phyloP scores from a whole-genome alignment of 805 yeast species.

The Yarrowia deformans region DNA sequence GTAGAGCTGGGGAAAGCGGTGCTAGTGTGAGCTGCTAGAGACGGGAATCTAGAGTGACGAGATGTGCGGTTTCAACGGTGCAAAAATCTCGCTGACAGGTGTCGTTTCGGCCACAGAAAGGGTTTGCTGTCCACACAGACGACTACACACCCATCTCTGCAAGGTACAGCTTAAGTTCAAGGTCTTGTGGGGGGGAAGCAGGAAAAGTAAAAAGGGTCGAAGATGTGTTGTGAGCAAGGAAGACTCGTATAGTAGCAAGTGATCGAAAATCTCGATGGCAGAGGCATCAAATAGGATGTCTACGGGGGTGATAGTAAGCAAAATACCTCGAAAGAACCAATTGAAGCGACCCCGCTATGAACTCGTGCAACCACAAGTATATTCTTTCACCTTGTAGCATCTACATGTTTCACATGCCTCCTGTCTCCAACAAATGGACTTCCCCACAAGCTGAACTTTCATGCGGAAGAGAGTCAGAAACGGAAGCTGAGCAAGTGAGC shows the following conservation, averaged over 20 bases:
- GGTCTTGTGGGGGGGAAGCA: slow-evolving; percentile 11
- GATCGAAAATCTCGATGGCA: not conserved
- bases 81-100: not conserved
- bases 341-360: not conserved
- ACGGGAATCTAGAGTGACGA: not conserved
- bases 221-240: not conserved
- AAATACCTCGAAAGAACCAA: not conserved
- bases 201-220: not conserved
- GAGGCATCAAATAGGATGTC: too few species aligned
- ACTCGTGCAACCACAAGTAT: too few species aligned
- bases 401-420: slow-evolving; percentile 23
- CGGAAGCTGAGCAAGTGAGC: slow-evolving; percentile 4
- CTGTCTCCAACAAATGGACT: slow-evolving; percentile 10
- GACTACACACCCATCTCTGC: not conserved
- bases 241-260: not conserved
- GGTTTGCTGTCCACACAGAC: not conserved
- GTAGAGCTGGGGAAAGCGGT: not conserved
- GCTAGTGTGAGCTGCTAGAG: not conserved
- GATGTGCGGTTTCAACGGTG: not conserved
- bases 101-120: not conserved
- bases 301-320: too few species aligned
- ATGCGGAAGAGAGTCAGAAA: not conserved
- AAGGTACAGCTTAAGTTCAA: slow-evolving; percentile 14
- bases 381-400: not conserved
- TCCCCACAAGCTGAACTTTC: slow-evolving; percentile 30